Conservation (phyloP, 2,329 filamentous ascomycete species). For the Ciborinia camelliae region DNA sequence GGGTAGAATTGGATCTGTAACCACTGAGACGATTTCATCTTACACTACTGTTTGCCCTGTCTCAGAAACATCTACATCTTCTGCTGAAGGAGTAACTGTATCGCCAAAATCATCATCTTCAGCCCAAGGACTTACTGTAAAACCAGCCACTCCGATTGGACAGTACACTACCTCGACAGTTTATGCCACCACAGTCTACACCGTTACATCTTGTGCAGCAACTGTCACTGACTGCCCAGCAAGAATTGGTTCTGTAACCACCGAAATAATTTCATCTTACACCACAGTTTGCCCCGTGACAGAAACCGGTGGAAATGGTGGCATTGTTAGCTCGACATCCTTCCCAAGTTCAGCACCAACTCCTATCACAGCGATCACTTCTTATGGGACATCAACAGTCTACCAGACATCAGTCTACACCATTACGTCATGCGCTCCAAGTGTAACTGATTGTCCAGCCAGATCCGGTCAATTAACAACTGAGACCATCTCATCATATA, state of each 20-base stretch:
- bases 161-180: slow-evolving; percentile 42
- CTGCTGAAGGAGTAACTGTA: slow-evolving; percentile 43
- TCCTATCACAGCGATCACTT: slow-evolving; percentile 8
- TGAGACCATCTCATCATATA: slow-evolving; percentile 43
- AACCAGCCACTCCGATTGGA: neutral
- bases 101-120: neutral
- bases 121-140: neutral
- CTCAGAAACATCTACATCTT: slow-evolving; percentile 46
- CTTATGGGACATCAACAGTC: slow-evolving; percentile 44
- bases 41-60: slow-evolving; percentile 43
- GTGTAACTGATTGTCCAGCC: slow-evolving; percentile 51
- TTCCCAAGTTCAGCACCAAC: neutral
- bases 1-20: slow-evolving; percentile 31
- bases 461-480: slow-evolving; percentile 40
- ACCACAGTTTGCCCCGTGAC: slow-evolving; percentile 41
- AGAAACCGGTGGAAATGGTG: slow-evolving; percentile 31
- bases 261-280: slow-evolving; percentile 40
- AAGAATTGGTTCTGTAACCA: slow-evolving; percentile 32
- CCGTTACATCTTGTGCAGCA: slow-evolving; percentile 49
- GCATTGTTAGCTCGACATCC: slow-evolving; percentile 5
- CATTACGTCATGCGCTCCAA: slow-evolving; percentile 48
- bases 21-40: slow-evolving; percentile 41
- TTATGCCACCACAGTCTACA: slow-evolving; percentile 48
- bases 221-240: slow-evolving; percentile 51
- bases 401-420: slow-evolving; percentile 50